Conservation (phyloP, 371 early-diverging fungal species). For the Mucor irregularis region DNA sequence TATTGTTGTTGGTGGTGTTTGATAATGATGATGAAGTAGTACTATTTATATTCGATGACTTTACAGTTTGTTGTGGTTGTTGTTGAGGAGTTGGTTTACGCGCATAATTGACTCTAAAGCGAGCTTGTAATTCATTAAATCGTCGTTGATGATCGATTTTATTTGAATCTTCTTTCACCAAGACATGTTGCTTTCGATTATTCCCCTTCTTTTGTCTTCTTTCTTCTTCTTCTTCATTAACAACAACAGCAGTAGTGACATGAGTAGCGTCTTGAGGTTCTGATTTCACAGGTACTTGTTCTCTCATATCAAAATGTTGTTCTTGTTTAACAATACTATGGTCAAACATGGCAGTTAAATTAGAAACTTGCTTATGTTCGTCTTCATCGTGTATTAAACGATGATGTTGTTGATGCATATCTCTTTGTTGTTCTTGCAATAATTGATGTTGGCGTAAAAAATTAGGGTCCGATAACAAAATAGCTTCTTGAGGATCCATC, state of each 20-base stretch:
- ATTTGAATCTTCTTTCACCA: slow-evolving; percentile 45
- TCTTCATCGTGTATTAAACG: background rate
- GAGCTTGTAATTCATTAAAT: slow-evolving; percentile 28
- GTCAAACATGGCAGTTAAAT: slow-evolving; percentile 22
- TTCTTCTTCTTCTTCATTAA: background rate
- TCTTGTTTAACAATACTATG: slow-evolving; percentile 1
- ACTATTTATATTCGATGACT: slow-evolving; percentile 57
- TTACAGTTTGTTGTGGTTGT: slow-evolving; percentile 43
- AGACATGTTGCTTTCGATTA: background rate
- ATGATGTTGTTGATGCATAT: slow-evolving; percentile 10
- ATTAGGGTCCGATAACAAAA: slow-evolving; percentile 32
- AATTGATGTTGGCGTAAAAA: slow-evolving; percentile 33
- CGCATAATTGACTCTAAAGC: slow-evolving; percentile 26
- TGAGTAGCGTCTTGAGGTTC: too few relatives aligned
- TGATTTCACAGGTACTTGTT: too few relatives aligned
- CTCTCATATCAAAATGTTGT: too few relatives aligned
- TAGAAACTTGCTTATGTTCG: background rate
- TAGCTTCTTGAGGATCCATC: slow-evolving; percentile 15
- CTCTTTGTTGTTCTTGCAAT: slow-evolving; percentile 10
- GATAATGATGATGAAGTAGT: slow-evolving; percentile 65
- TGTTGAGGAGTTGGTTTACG: slow-evolving; percentile 20
- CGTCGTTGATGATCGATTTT: slow-evolving; percentile 28
- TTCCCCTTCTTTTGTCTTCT: background rate
- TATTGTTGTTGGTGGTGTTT: too few relatives aligned
- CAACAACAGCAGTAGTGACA: too few relatives aligned